Percentiles rank a stretch among this genome's conserved stretches.
Conservation (phyloP, 2,329 filamentous ascomycete genomes). For the Hymenoscyphus occultus region DNA sequence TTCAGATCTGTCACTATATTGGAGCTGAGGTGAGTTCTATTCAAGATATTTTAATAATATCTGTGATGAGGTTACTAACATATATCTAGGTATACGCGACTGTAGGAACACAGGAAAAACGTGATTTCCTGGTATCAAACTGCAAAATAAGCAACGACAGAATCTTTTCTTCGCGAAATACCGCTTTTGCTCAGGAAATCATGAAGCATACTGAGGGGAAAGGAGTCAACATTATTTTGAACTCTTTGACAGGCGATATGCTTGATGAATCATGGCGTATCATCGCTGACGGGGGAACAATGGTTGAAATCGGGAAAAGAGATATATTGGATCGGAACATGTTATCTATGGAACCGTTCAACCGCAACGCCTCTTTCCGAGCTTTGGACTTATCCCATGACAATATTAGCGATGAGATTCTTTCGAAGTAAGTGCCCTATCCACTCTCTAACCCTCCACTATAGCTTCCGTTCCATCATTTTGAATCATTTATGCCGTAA, state of each 20-base stretch:
- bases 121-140: conserved; percentile 27
- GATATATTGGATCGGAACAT: conserved; percentile 20
- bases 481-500: too few species aligned
- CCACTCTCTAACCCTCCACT: too few species aligned
- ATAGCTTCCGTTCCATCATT: too few species aligned
- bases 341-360: conserved; percentile 23
- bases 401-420: not conserved
- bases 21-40: conserved; percentile 34
- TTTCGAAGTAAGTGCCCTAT: too few species aligned
- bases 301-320: conserved; percentile 26
- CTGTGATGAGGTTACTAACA: too few species aligned
- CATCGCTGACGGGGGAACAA: conserved; percentile 36
- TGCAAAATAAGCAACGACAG: conserved; percentile 37
- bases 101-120: conserved; percentile 18
- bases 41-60: too few species aligned
- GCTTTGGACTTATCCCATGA: conserved; percentile 24
- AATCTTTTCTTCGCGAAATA: conserved; percentile 39
- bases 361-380: conserved; percentile 20
- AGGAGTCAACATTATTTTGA: conserved; percentile 37
- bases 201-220: conserved; percentile 19
- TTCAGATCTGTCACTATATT: conserved; percentile 31
- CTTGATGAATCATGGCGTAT: conserved; percentile 35
- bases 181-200: conserved; percentile 27
- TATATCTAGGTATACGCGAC: conserved; percentile 40
- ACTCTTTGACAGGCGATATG: conserved; percentile 29